Conservation (phyloP, 176 grass and related monocot species). For the Cenchrus americanus region DNA sequence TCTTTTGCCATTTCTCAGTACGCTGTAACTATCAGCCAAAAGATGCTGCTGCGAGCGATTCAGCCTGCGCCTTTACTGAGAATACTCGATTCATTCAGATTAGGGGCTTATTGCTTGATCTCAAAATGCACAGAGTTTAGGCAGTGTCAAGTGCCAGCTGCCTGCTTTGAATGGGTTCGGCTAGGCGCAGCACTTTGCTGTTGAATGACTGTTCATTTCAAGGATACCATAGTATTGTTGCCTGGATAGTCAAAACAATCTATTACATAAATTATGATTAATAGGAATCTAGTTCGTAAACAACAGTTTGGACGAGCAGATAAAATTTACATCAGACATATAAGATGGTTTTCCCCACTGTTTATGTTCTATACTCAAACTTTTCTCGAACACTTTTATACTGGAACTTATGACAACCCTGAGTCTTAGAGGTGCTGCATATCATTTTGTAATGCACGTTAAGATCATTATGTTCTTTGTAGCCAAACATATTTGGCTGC, state of each 20-base stretch:
- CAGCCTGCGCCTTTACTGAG: not conserved
- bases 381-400: no score
- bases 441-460: not conserved
- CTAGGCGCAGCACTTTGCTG: not conserved
- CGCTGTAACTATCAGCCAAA: not conserved
- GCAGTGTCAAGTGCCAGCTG: not conserved
- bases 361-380: not conserved
- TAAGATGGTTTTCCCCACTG: not conserved
- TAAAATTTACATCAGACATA: not conserved
- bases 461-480: not conserved
- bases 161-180: not conserved
- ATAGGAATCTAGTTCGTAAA: not conserved
- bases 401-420: not conserved
- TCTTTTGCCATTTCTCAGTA: constrained; percentile 8
- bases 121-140: not conserved
- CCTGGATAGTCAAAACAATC: not conserved
- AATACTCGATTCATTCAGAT: constrained; percentile 18
- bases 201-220: not conserved
- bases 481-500: constrained; percentile 1
- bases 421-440: not conserved
- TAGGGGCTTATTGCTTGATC: not conserved
- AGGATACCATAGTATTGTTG: not conserved
- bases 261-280: not conserved
- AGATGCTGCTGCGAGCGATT: not conserved
- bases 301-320: not conserved